phyloP scores from a whole-genome alignment of 2,329 filamentous ascomycete genomes.

The Cadophora luteo-olivacea region DNA sequence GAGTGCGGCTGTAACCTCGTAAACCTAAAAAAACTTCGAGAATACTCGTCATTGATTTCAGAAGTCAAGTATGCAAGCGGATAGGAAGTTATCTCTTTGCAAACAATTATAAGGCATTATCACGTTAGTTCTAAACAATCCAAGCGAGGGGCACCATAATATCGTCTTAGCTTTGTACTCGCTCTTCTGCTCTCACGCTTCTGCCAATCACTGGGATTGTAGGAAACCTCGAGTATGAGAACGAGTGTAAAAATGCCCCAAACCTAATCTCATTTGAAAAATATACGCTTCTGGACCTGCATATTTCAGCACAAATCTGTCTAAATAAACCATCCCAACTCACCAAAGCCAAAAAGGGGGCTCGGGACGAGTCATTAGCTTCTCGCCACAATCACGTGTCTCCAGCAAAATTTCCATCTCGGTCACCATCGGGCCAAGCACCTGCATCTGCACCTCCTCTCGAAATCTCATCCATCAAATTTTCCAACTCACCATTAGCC shows the following conservation, averaged over 20 bases:
- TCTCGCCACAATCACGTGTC: slow-evolving; percentile 5
- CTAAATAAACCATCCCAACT: neutral
- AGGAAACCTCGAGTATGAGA: neutral
- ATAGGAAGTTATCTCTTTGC: too few relatives aligned
- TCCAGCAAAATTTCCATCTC: neutral
- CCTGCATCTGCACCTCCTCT: neutral
- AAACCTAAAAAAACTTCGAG: neutral
- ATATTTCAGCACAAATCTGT: neutral
- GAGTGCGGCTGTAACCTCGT: neutral
- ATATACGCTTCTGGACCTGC: neutral
- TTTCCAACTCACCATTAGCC: neutral
- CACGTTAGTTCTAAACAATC: too few relatives aligned
- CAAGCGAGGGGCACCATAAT: too few relatives aligned
- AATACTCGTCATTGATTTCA: neutral
- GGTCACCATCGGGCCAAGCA: neutral
- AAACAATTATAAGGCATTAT: too few relatives aligned
- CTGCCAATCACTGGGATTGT: too few relatives aligned
- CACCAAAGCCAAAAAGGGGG: neutral
- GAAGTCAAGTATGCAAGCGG: too few relatives aligned
- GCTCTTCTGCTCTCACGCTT: too few relatives aligned
- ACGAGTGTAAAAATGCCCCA: neutral
- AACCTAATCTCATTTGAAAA: neutral
- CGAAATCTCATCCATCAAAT: slow-evolving; percentile 3
- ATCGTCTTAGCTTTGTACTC: too few relatives aligned
- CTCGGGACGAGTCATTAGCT: neutral